These are phyloP conservation scores for Aspergillus carbonarius DNA, from an alignment of 2,329 filamentous ascomycete species.

Conservation along the genomic window DNA sequence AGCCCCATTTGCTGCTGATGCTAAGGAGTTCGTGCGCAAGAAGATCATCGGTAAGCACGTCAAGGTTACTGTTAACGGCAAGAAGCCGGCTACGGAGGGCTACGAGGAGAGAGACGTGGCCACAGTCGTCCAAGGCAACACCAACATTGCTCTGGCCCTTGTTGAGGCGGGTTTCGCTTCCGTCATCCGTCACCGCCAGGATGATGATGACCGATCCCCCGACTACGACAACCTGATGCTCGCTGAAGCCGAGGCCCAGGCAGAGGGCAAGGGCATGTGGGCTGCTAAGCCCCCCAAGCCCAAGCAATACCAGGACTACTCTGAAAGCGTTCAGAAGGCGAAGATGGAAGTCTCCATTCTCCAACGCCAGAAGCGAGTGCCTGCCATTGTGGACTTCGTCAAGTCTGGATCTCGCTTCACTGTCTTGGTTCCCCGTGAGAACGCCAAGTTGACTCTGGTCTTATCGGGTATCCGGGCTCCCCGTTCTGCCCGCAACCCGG, in stretches of 20 bases:
- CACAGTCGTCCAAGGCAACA: conserved; percentile 77
- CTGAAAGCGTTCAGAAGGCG: conserved; percentile 88
- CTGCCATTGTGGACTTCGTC: conserved; percentile 93
- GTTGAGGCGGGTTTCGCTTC: conserved; percentile 94
- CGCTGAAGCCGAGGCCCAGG: conserved; percentile 64
- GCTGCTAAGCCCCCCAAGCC: conserved; percentile 80
- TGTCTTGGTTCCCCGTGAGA: conserved; percentile 85
- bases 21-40: conserved; percentile 94
- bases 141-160: conserved; percentile 79
- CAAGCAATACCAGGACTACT: conserved; percentile 84
- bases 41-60: conserved; percentile 95
- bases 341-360: conserved; percentile 89
- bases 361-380: conserved; percentile 86
- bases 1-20: conserved; percentile 83
- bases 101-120: conserved; percentile 95
- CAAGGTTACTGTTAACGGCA: conserved; percentile 82
- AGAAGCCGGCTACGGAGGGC: conserved; percentile 82
- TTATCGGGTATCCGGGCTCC: conserved; percentile 90
- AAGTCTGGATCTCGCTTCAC: conserved; percentile 96
- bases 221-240: conserved; percentile 72
- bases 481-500: conserved; percentile 75
- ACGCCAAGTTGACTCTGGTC: conserved; percentile 91
- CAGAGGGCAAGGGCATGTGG: conserved; percentile 93
- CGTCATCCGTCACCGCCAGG: conserved; percentile 90
- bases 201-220: conserved; percentile 88